Evolutionary conservation across 495 filamentous ascomycete species (phyloP).

Genomic region (Tuber indicum): DNA sequence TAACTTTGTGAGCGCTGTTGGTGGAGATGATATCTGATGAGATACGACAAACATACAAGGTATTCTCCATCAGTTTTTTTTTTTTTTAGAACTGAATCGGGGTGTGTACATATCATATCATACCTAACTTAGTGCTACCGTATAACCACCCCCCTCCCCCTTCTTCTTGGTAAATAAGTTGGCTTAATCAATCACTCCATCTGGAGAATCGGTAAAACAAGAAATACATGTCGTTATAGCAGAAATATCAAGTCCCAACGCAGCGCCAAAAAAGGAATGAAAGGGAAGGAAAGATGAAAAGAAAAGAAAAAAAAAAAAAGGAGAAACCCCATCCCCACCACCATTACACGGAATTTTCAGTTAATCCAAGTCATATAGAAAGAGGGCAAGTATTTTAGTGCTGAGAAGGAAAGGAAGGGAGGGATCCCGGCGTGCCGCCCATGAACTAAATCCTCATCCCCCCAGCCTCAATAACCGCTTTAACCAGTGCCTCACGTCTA

Average conservation of each 20-base stretch:
- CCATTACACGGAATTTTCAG: neutral
- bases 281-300: neutral
- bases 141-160: neutral
- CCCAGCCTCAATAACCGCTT: conserved; percentile 30
- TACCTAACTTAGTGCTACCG: neutral
- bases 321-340: neutral
- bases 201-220: neutral
- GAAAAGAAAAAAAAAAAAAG: neutral
- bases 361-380: neutral
- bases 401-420: neutral
- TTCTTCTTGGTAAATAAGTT: neutral
- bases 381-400: neutral
- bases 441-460: conserved; percentile 2
- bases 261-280: neutral
- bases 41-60: neutral
- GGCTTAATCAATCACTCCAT: neutral
- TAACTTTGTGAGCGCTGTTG: neutral
- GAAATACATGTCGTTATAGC: neutral
- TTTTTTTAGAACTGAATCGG: neutral
- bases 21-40: neutral
- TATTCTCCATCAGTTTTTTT: neutral
- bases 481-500: conserved; percentile 16
- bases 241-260: neutral
- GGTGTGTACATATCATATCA: neutral
- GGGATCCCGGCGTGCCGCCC: neutral